Evolutionary conservation across 139 green algal genomes (phyloP).

Genomic region (Penium margaritaceum): DNA sequence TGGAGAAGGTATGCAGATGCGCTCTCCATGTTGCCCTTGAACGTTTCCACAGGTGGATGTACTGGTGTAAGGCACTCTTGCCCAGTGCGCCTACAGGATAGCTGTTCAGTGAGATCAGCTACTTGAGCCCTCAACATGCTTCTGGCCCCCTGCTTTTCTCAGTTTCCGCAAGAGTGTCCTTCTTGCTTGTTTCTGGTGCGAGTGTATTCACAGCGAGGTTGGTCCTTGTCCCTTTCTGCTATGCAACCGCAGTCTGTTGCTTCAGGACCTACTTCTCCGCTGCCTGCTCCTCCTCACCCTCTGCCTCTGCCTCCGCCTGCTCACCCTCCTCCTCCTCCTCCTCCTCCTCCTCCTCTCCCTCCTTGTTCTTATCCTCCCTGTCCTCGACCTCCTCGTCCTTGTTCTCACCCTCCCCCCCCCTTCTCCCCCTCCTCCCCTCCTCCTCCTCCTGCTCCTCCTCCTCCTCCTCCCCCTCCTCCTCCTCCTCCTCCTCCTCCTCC

Average conservation of each 20-base stretch:
- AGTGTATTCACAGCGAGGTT: too few relatives aligned
- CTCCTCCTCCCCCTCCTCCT: neutral
- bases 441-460: neutral
- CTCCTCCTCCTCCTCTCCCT: neutral
- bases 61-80: too few relatives aligned
- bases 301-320: neutral
- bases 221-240: too few relatives aligned
- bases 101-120: too few relatives aligned
- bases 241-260: too few relatives aligned
- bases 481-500: neutral
- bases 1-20: slow-evolving; percentile 65
- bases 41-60: too few relatives aligned
- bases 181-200: too few relatives aligned
- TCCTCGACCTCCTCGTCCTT: neutral
- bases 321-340: neutral
- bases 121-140: too few relatives aligned
- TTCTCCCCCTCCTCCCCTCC: neutral
- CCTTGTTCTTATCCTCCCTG: neutral
- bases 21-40: too few relatives aligned
- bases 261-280: neutral
- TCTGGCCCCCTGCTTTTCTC: too few relatives aligned
- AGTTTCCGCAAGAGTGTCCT: too few relatives aligned
- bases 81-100: too few relatives aligned
- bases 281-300: neutral
- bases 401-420: neutral